These are phyloP conservation scores for Trichophyton benhamiae DNA, from an alignment of 2,329 filamentous ascomycete species.

Conservation along the genomic window DNA sequence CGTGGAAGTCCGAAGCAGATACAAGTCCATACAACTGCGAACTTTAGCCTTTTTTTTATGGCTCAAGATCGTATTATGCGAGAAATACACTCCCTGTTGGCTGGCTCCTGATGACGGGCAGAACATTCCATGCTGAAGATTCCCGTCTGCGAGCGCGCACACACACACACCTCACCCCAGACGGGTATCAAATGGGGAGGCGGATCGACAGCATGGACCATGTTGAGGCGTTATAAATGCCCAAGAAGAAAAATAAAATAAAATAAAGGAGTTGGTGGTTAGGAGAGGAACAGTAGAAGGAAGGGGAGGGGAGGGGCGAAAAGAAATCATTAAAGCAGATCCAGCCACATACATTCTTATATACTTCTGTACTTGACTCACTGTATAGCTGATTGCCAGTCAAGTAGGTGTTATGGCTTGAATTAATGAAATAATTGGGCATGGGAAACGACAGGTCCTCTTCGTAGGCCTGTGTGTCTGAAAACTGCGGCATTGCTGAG, in stretches of 20 bases:
- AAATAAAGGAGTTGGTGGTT: background rate
- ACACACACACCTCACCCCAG: background rate
- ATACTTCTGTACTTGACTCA: constrained; percentile 62
- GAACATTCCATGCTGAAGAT: background rate
- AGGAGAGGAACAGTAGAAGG: background rate
- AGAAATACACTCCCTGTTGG: background rate
- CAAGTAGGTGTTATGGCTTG: constrained; percentile 89
- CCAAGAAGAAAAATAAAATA: background rate
- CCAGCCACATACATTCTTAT: constrained; percentile 51
- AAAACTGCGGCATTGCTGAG: constrained; percentile 28
- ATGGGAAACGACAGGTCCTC: constrained; percentile 56
- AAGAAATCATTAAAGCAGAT: background rate
- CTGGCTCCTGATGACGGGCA: background rate
- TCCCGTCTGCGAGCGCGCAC: background rate
- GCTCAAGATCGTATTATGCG: background rate
- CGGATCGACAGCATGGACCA: background rate
- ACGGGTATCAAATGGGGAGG: background rate
- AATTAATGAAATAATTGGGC: constrained; percentile 86
- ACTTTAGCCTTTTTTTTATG: background rate
- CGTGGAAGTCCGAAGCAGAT: background rate
- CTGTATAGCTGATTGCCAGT: constrained; percentile 76
- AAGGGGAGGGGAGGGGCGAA: background rate
- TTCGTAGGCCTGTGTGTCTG: constrained; percentile 23
- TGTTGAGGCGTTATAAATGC: background rate
- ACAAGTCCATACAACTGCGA: background rate